Percentiles rank a stretch among this genome's conserved stretches.
phyloP scores from a whole-genome alignment of 176 grass and related monocot species.

The Pontederia crassipes region DNA sequence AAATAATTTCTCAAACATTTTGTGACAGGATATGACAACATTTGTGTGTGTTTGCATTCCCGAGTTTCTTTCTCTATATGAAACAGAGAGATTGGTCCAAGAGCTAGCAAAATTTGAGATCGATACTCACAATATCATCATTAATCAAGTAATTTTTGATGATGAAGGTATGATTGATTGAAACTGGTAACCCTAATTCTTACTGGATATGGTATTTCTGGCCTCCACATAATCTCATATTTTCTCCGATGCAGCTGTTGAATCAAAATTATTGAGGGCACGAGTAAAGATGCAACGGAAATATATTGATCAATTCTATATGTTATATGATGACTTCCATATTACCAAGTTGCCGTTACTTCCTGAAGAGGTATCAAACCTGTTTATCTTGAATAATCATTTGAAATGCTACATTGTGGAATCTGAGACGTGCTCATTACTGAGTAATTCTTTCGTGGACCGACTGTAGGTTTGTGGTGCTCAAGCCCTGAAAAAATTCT shows the following conservation, averaged over 20 bases:
- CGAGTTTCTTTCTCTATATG: constrained; percentile 98
- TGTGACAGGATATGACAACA: constrained; percentile 79
- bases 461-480: constrained; percentile 73
- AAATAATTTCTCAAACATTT: background rate
- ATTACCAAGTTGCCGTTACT: constrained; percentile 97
- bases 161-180: constrained; percentile 62
- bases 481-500: constrained; percentile 73
- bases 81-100: constrained; percentile 99
- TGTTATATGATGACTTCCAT: constrained; percentile 95
- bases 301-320: constrained; percentile 89
- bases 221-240: background rate
- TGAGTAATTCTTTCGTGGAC: constrained; percentile 1
- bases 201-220: too few relatives aligned
- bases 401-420: background rate
- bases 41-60: constrained; percentile 99
- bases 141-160: constrained; percentile 95
- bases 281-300: constrained; percentile 95
- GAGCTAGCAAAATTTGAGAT: constrained; percentile 95
- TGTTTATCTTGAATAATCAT: constrained; percentile 1
- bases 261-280: constrained; percentile 80
- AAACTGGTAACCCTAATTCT: background rate
- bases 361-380: constrained; percentile 57
- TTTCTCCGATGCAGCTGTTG: constrained; percentile 47
- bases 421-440: background rate
- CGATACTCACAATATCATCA: constrained; percentile 91